These are phyloP conservation scores for Cladophialophora chaetospira DNA, from an alignment of 2,329 filamentous ascomycete genomes.

Conservation along the genomic window DNA sequence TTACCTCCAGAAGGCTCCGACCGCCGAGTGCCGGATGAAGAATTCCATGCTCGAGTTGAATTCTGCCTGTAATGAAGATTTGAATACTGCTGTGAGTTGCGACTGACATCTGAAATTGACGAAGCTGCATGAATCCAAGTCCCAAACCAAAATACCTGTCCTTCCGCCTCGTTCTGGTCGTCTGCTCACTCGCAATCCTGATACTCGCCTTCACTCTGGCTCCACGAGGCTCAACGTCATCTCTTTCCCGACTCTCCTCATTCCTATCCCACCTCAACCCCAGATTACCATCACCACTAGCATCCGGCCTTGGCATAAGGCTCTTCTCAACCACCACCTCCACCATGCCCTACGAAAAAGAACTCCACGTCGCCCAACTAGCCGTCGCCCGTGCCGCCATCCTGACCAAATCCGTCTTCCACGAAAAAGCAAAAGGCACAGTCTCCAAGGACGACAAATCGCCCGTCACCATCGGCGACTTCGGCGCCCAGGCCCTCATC, in stretches of 20 bases:
- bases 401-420: constrained; percentile 75
- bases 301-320: constrained; percentile 21
- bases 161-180: constrained; percentile 2
- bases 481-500: constrained; percentile 95
- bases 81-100: background rate
- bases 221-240: constrained; percentile 11
- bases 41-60: background rate
- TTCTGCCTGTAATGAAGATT: constrained; percentile 1
- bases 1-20: background rate
- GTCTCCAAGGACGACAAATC: constrained; percentile 93
- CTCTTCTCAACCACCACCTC: constrained; percentile 1
- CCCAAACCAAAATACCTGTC: background rate
- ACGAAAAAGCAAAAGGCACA: constrained; percentile 91
- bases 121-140: background rate
- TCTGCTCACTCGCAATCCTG: constrained; percentile 20
- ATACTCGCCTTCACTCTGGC: constrained; percentile 30
- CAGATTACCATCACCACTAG: background rate
- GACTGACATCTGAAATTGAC: constrained; percentile 8
- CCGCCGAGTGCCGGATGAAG: background rate
- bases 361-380: constrained; percentile 80
- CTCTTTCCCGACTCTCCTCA: constrained; percentile 14
- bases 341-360: constrained; percentile 65
- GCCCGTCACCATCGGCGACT: constrained; percentile 96
- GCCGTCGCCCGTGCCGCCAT: constrained; percentile 82
- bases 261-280: constrained; percentile 19